These are phyloP conservation scores for Danielia oregonensis DNA, from an alignment of 805 yeast species.

Conservation along the genomic window DNA sequence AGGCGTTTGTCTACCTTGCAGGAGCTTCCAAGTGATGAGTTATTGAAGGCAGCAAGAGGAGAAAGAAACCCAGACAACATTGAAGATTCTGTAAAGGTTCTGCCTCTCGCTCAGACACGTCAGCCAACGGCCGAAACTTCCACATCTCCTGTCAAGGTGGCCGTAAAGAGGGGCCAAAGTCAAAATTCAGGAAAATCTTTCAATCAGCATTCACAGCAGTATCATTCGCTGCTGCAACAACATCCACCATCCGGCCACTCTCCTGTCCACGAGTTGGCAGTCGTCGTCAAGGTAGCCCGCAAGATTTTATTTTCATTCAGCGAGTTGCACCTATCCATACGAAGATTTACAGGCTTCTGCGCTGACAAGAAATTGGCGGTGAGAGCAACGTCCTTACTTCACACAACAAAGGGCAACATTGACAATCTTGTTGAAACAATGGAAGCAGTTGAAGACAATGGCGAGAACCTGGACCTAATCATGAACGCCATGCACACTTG, in stretches of 20 bases:
- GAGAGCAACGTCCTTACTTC: conserved; percentile 49
- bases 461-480: conserved; percentile 28
- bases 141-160: conserved; percentile 1
- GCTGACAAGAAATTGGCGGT: conserved; percentile 51
- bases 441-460: conserved; percentile 43
- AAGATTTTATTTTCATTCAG: conserved; percentile 60
- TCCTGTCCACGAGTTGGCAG: conserved; percentile 13
- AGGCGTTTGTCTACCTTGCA: conserved; percentile 62
- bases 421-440: conserved; percentile 55
- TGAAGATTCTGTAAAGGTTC: neutral
- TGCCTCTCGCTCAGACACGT: neutral
- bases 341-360: conserved; percentile 56
- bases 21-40: conserved; percentile 42
- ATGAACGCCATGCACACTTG: conserved; percentile 29
- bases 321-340: conserved; percentile 58
- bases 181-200: neutral
- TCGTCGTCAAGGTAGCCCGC: conserved; percentile 47
- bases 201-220: conserved; percentile 2
- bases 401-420: conserved; percentile 50
- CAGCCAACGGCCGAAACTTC: neutral
- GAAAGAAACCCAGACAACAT: neutral
- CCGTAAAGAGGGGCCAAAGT: neutral
- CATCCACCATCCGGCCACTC: conserved; percentile 3
- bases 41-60: too few species aligned
- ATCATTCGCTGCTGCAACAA: conserved; percentile 1